Conservation (phyloP, 805 yeast genomes). For the Metschnikowia santaceciliae region DNA sequence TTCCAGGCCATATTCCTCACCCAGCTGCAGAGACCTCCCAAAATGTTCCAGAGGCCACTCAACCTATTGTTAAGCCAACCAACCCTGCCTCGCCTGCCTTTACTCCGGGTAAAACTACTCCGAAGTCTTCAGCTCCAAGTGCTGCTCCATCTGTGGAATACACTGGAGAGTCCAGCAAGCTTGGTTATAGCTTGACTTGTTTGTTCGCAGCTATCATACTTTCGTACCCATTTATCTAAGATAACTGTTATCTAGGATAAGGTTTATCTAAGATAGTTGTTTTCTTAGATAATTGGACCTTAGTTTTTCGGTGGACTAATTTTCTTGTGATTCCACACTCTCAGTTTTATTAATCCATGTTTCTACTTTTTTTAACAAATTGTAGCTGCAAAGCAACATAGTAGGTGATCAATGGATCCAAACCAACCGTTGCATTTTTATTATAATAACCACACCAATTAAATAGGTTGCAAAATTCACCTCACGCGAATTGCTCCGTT, state of each 20-base stretch:
- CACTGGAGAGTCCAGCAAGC: background rate
- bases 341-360: background rate
- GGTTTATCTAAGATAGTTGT: background rate
- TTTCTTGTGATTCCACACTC: background rate
- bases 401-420: background rate
- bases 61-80: background rate
- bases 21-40: background rate
- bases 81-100: background rate
- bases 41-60: background rate
- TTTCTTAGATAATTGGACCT: background rate
- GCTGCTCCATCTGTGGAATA: background rate
- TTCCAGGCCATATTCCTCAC: too few relatives aligned
- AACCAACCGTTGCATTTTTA: too few relatives aligned
- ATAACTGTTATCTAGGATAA: background rate
- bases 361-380: background rate
- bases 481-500: too few relatives aligned
- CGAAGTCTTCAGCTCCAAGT: background rate
- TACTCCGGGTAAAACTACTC: background rate
- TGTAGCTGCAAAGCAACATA: background rate
- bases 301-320: background rate
- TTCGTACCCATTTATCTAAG: background rate
- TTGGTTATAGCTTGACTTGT: background rate
- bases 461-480: too few relatives aligned
- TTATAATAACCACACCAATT: too few relatives aligned
- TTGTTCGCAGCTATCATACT: background rate